Conservation (phyloP, 768 basidiomycete genomes). For the Boletus speciosus region DNA sequence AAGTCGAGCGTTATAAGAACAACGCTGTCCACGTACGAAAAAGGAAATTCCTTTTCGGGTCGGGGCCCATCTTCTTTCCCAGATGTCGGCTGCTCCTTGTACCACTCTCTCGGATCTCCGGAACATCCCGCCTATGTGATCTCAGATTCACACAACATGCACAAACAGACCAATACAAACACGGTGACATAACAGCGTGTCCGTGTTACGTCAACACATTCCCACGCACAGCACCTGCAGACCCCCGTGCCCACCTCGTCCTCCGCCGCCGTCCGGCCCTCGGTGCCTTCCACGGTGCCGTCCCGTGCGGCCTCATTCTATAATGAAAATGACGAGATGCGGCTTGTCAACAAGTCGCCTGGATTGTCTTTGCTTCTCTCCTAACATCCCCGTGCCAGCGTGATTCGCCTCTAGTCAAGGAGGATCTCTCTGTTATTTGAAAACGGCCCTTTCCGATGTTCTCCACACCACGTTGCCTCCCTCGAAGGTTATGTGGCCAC, state of each 20-base stretch:
- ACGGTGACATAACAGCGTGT: conserved; percentile 30
- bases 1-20: conserved; percentile 32
- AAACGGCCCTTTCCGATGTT: conserved; percentile 18
- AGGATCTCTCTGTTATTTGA: conserved; percentile 9
- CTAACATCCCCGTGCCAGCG: too few species aligned
- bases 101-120: conserved; percentile 31
- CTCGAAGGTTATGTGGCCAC: conserved; percentile 25
- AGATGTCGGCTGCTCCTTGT: conserved; percentile 39
- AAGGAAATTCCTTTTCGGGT: conserved; percentile 23
- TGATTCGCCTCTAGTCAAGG: too few species aligned
- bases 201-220: conserved; percentile 31
- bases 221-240: conserved; percentile 31
- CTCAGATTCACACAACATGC: conserved; percentile 23
- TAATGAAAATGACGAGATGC: too few species aligned
- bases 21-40: conserved; percentile 25
- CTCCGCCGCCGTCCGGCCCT: too few species aligned
- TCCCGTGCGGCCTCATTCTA: not conserved
- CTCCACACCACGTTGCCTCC: conserved; percentile 33
- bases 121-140: conserved; percentile 32
- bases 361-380: too few species aligned
- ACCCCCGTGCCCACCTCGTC: too few species aligned
- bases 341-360: too few species aligned
- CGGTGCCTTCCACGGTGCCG: conserved; percentile 8
- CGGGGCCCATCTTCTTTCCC: conserved; percentile 29
- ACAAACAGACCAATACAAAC: conserved; percentile 21